A percentile compares a stretch with the other conserved stretches of the same genome.
These are phyloP conservation scores for Saposhnikovia divaricata DNA, from an alignment of 129 eudicot genomes.

Conservation along the genomic window DNA sequence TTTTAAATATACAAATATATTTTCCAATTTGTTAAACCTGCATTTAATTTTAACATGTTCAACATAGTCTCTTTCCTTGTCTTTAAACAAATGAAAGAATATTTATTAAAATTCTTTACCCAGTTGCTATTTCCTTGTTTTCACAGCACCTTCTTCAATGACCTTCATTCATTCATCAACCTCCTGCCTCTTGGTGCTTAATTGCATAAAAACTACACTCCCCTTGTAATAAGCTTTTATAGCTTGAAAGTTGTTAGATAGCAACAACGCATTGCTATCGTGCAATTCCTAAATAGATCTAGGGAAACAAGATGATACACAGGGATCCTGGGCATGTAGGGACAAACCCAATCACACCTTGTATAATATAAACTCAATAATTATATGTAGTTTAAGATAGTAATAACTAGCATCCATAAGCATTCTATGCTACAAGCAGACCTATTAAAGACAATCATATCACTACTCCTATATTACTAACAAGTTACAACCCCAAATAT, in stretches of 20 bases:
- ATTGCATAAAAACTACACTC: not conserved
- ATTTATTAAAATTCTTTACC: not conserved
- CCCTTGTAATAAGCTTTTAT: not conserved
- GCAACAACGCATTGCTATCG: not conserved
- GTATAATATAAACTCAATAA: not conserved
- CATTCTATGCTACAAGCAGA: not conserved
- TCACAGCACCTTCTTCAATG: not conserved
- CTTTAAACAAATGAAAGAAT: not conserved
- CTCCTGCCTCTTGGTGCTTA: not conserved
- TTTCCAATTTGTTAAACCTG: not conserved
- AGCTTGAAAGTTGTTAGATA: not conserved
- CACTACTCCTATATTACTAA: not conserved
- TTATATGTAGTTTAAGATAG: not conserved
- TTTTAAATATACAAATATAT: not conserved
- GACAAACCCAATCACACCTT: not conserved
- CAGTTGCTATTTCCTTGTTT: not conserved
- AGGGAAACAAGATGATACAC: not conserved
- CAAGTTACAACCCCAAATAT: not conserved
- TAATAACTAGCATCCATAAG: not conserved
- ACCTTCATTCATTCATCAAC: not conserved
- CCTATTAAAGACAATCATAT: not conserved
- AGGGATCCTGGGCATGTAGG: not conserved
- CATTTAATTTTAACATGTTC: not conserved
- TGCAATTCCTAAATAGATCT: not conserved
- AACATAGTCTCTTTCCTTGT: not conserved